Evolutionary conservation across 2,329 filamentous ascomycete species (phyloP).

Genomic region (Hymenoscyphus albidus): DNA sequence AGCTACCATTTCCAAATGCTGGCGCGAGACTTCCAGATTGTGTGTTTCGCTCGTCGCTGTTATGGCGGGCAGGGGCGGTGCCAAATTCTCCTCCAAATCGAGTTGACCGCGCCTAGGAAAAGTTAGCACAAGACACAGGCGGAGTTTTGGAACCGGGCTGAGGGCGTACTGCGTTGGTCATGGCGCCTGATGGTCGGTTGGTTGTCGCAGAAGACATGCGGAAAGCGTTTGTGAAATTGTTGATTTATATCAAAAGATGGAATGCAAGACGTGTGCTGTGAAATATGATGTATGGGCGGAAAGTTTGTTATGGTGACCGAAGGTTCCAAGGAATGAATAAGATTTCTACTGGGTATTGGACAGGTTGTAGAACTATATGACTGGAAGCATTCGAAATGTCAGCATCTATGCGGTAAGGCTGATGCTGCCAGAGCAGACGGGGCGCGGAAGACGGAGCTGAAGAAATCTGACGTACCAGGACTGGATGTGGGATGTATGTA

Average conservation of each 20-base stretch:
- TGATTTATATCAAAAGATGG: slow-evolving; percentile 16
- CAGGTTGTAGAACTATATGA: slow-evolving; percentile 36
- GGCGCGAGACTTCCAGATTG: slow-evolving; percentile 40
- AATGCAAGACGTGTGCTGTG: slow-evolving; percentile 9
- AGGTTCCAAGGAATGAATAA: slow-evolving; percentile 25
- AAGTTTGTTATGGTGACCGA: slow-evolving; percentile 18
- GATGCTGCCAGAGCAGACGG: slow-evolving; percentile 17
- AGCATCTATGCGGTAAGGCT: slow-evolving; percentile 35
- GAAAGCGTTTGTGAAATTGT: slow-evolving; percentile 35
- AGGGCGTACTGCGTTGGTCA: slow-evolving; percentile 41
- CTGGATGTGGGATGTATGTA: slow-evolving; percentile 32
- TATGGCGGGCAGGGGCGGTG: slow-evolving; percentile 30
- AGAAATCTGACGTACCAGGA: slow-evolving; percentile 29
- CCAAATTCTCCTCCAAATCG: slow-evolving; percentile 40
- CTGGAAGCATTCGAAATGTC: slow-evolving; percentile 31
- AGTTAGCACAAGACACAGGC: slow-evolving; percentile 22
- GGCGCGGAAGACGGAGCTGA: slow-evolving; percentile 22
- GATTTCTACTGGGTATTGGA: slow-evolving; percentile 31
- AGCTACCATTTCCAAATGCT: slow-evolving; percentile 41
- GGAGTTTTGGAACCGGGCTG: slow-evolving; percentile 1
- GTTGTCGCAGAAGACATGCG: slow-evolving; percentile 35
- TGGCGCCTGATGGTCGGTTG: slow-evolving; percentile 34
- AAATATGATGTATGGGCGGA: slow-evolving; percentile 23
- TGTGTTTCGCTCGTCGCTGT: slow-evolving; percentile 34
- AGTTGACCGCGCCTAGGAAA: slow-evolving; percentile 30